A percentile compares a stretch with the other conserved stretches of the same genome.
Conservation (phyloP, 129 eudicot genomes). For the Flaveria brownii region DNA sequence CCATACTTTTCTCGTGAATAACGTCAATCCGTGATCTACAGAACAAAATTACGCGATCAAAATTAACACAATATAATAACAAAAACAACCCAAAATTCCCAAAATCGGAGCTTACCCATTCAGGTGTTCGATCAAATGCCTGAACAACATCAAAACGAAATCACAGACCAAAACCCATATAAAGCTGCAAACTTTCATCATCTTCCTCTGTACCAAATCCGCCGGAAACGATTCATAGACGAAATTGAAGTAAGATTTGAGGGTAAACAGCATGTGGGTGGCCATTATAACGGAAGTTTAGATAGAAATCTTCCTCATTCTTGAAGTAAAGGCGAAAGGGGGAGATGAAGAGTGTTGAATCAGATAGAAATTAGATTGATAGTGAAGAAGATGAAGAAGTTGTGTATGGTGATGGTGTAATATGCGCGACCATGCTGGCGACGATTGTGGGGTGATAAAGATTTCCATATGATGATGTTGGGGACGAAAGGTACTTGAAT, state of each 20-base stretch:
- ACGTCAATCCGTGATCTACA: constrained; percentile 42
- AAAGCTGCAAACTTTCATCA: constrained; percentile 37
- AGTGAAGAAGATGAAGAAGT: neutral
- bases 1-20: constrained; percentile 27
- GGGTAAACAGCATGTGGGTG: constrained; percentile 32
- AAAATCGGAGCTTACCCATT: constrained; percentile 38
- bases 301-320: constrained; percentile 26
- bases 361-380: constrained; percentile 15
- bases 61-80: neutral
- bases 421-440: constrained; percentile 36
- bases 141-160: constrained; percentile 31
- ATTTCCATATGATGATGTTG: constrained; percentile 16
- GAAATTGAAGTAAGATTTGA: constrained; percentile 32
- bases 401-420: neutral
- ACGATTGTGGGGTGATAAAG: constrained; percentile 30
- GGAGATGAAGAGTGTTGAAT: constrained; percentile 22
- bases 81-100: neutral
- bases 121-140: constrained; percentile 37
- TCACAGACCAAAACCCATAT: constrained; percentile 46
- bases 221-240: constrained; percentile 25
- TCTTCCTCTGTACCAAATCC: constrained; percentile 30
- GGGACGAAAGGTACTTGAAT: constrained; percentile 29
- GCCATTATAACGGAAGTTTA: constrained; percentile 35
- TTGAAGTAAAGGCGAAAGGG: constrained; percentile 48
- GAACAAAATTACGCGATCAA: constrained; percentile 3